These are phyloP conservation scores for Cladosporium colombiae DNA, from an alignment of 2,329 filamentous ascomycete species.

Conservation along the genomic window DNA sequence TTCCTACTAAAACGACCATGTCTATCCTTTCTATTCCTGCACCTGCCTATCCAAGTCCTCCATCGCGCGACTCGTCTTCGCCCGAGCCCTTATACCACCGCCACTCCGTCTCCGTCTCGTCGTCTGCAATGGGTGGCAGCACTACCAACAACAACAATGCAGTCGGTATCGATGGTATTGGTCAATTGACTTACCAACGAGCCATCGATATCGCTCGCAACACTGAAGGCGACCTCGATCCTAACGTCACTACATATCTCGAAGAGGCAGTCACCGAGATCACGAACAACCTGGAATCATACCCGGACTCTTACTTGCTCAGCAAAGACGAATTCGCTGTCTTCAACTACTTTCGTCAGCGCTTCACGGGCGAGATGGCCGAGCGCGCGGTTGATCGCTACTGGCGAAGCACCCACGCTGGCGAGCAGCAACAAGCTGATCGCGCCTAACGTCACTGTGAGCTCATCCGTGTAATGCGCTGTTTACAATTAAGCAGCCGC, in stretches of 20 bases:
- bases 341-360: slow-evolving; percentile 79
- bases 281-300: slow-evolving; percentile 66
- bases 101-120: slow-evolving; percentile 13
- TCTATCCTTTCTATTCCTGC: slow-evolving; percentile 24
- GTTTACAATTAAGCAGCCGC: background rate
- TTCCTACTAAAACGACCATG: slow-evolving; percentile 15
- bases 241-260: slow-evolving; percentile 64
- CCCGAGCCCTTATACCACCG: slow-evolving; percentile 22
- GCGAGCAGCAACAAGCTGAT: slow-evolving; percentile 7
- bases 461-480: slow-evolving; percentile 4
- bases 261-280: slow-evolving; percentile 64
- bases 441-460: slow-evolving; percentile 18
- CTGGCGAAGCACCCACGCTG: slow-evolving; percentile 48
- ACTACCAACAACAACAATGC: slow-evolving; percentile 36
- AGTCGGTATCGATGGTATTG: slow-evolving; percentile 35
- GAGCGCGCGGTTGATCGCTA: slow-evolving; percentile 57
- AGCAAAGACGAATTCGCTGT: slow-evolving; percentile 76
- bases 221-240: slow-evolving; percentile 67
- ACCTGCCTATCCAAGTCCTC: slow-evolving; percentile 32
- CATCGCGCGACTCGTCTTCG: slow-evolving; percentile 27
- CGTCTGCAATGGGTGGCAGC: slow-evolving; percentile 42
- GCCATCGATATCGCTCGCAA: slow-evolving; percentile 77
- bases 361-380: slow-evolving; percentile 59
- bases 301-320: slow-evolving; percentile 72
- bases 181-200: slow-evolving; percentile 57